Evolutionary conservation across 2,329 filamentous ascomycete genomes (phyloP), one percentile per base, ranked within the genome.

Genomic region (Colletotrichum zoysiae): DNA sequence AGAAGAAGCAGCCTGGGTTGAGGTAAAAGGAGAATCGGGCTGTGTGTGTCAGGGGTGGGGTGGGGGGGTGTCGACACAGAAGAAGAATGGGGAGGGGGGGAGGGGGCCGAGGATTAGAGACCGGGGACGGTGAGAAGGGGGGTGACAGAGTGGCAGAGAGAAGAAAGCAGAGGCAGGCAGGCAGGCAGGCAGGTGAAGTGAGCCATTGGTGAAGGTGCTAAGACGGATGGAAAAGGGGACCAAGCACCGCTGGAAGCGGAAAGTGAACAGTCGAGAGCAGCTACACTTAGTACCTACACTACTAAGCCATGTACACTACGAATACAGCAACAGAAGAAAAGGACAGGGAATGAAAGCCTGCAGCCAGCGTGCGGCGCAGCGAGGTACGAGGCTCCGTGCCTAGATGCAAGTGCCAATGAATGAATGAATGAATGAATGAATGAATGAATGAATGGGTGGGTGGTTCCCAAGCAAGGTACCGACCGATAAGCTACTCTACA

Each of bases 1-100:
- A 70, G 67, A 71, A 60, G 70, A 76, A 59, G 71, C 73, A 65
- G 60, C 58, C 65, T 57, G 26, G 50, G 66, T 51, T 57, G 60
- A 65, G 44, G 70, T 70, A 71, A 67, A 74, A 74, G 61, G 66
- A 62, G 71, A 62, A 48, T 23, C 46, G 12, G 46, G 23, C 46
- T 48, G 11, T 58, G 42, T 50, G 38, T 61, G 50, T 51, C 55
- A 60, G 48, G 60, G 68, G 59, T 30, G 30, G 18, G 44, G 7
- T 1, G 7, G 18, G 16, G 65, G 69, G 51, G 64, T 42, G 69
- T 61, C 53, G n/a, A 42, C 20, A 67, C 71, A 63, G 65, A 66
- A 65, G 61, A 40, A 40, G 56, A 30, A 50, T n/a, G 53, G 53
- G 65, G 46, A 33, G 42, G 42, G 12, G 40, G 14, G n/a, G n/a